Base-by-base conservation (phyloP, 768 basidiomycete genomes). In the Russula griseocarnosa region DNA sequence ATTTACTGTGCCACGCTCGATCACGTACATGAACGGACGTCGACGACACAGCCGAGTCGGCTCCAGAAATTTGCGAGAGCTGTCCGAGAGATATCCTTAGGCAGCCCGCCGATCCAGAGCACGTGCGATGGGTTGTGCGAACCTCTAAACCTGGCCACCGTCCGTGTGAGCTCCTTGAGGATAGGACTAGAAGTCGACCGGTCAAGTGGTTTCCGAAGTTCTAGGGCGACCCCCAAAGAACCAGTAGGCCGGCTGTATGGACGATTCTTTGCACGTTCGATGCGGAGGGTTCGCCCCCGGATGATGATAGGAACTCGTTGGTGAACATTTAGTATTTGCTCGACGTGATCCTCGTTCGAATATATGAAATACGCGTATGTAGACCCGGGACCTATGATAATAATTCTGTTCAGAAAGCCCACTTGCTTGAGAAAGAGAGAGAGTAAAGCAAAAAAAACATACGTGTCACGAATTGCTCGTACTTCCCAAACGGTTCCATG, bases 41-140 rank as follows among this genome's bases (percentile, higher is more conserved):
- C 66, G 20, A 65, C 66, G 20, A 66, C 57, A 11, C 57, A 58
- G 8, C 62, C 66, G 9, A 66, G 62, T 16, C 66, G 56, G 58
- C 57, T 65, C 62, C 62, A 64, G n/a, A 64, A 66, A 11, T 52
- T 49, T 20, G 24, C 16, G 30, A 66, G 62, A 32, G 53, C 32
- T 7, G 6, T 20, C 1, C 16, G 34, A 30, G 34, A 24, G 1
- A 64, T 26, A 13, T 18, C 3, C 0, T 3, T 1, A 1, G 63
- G 63, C 14, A 65, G 20, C 30, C 54, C 22, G 2, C 63, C 63
- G 40, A 65, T 24, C 63, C 63, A 65, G 24, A 65, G 30, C 42
- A 65, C 63, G 7, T 55, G 63, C 18, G 59, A 61, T 7, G 59
- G 59, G 22, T 22, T 59, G 3, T 22, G 36, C 14, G 13, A 26